Base-by-base conservation (phyloP, 441 rosid species). In the Bruguiera hainesii region DNA sequence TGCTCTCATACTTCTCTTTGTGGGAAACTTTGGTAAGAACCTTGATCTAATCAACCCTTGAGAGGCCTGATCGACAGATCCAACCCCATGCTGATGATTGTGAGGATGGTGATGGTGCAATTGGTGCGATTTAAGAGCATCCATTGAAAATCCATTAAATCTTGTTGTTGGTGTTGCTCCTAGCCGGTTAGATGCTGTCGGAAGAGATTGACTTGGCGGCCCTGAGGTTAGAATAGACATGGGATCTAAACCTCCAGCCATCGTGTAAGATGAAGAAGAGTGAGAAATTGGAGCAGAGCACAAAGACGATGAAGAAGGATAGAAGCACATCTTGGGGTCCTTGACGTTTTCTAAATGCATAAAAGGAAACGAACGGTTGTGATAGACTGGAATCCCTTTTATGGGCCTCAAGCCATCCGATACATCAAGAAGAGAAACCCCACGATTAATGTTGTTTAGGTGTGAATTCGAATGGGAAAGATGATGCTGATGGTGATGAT, bases 1-100 rank as follows among this genome's bases (percentile, higher is more conserved):
- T 33, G 96, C 96, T 72, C 96, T 89, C 91, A 85, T 87, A 74
- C 93, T 89, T 51, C 96, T 65, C 56, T 84, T 89, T 18, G 88
- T 68, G 0, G 89, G 96, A 59, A 79, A 67, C 78, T 83, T 87
- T 4, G 87, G 81, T 77, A 89, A 77, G 73, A 89, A 89, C 79
- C 88, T 83, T 56, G 96, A 84, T 84, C 89, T 83, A 62, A 83
- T 68, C 71, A 75, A 63, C 49, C 75, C 77, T 42, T 72, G 75
- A 51, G 87, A 71, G n/a, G 81, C 78, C 30, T 42, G 48, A 42
- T 84, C 86, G 9, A 81, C 72, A 71, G 85, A 80, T 70, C 87
- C 86, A 16, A 73, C 73, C 19, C 83, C 85, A 67, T 69, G 78
- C 55, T 80, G 85, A 66, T 73, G 68, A 46, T 81, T 71, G 13